Evolutionary conservation across 2,329 filamentous ascomycete species (phyloP).

Genomic region (Zopfia rhizophila): DNA sequence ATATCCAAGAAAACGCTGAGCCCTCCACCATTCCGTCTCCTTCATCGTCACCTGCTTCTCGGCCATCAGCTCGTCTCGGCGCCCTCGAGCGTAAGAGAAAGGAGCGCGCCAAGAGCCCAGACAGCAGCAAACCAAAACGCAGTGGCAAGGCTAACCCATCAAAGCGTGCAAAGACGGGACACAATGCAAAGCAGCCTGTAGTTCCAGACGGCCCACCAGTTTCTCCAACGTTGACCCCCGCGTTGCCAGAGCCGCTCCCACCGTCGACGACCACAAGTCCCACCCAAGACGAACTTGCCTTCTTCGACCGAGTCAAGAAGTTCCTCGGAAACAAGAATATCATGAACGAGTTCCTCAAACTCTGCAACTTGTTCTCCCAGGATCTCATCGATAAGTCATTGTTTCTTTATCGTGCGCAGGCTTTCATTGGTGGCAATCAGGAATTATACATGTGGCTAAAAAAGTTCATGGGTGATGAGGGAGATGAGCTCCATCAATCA

Average conservation of each 20-base stretch:
- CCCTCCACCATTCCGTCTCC: too few relatives aligned
- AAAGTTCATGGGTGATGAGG: slow-evolving; percentile 81
- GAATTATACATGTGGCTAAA: slow-evolving; percentile 93
- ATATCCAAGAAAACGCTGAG: too few relatives aligned
- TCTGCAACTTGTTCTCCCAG: slow-evolving; percentile 94
- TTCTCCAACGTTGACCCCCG: slow-evolving; percentile 88
- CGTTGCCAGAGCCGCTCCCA: slow-evolving; percentile 86
- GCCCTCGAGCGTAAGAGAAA: neutral
- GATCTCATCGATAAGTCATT: slow-evolving; percentile 89
- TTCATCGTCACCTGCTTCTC: too few relatives aligned
- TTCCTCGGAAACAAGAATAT: slow-evolving; percentile 90
- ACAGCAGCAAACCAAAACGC: neutral
- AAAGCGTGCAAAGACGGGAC: slow-evolving; percentile 79
- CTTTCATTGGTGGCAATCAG: slow-evolving; percentile 86
- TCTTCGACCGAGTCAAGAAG: slow-evolving; percentile 98
- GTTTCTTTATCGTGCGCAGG: slow-evolving; percentile 81
- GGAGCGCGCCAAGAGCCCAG: neutral
- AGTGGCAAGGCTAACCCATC: slow-evolving; percentile 22
- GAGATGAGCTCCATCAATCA: slow-evolving; percentile 56
- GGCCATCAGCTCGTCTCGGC: too few relatives aligned
- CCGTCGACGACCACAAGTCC: slow-evolving; percentile 79
- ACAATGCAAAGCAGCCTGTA: slow-evolving; percentile 66
- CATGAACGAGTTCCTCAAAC: slow-evolving; percentile 95
- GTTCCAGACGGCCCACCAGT: slow-evolving; percentile 69
- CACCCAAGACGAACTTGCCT: slow-evolving; percentile 84